These are phyloP conservation scores for Diatrype stigma DNA, from an alignment of 2,329 filamentous ascomycete genomes.

Conservation along the genomic window DNA sequence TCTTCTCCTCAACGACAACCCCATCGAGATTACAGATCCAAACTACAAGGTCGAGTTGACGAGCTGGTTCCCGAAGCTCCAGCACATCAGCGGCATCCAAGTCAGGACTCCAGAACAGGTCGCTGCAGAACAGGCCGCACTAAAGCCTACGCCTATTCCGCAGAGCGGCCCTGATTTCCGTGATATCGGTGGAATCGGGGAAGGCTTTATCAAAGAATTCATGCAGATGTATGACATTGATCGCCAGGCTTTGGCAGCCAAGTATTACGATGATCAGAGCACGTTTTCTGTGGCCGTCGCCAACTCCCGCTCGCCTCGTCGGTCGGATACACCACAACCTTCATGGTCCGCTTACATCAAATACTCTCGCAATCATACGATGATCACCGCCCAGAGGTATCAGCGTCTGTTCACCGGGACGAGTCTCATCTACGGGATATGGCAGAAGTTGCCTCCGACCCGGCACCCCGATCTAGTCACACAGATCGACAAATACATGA, in stretches of 20 bases:
- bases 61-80: constrained; percentile 78
- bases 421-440: constrained; percentile 62
- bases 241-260: constrained; percentile 55
- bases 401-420: constrained; percentile 63
- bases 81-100: constrained; percentile 69
- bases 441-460: constrained; percentile 67
- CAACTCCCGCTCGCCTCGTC: constrained; percentile 56
- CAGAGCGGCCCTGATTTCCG: constrained; percentile 64
- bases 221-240: constrained; percentile 71
- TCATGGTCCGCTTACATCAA: constrained; percentile 74
- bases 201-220: constrained; percentile 71
- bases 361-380: constrained; percentile 72
- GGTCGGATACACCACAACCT: constrained; percentile 35
- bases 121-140: constrained; percentile 46
- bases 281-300: constrained; percentile 73
- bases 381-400: constrained; percentile 59
- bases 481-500: constrained; percentile 69
- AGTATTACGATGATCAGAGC: constrained; percentile 72
- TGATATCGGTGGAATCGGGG: constrained; percentile 70
- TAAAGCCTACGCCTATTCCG: constrained; percentile 55
- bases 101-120: constrained; percentile 71
- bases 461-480: constrained; percentile 67
- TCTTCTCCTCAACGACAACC: constrained; percentile 73
- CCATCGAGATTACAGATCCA: constrained; percentile 58
- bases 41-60: constrained; percentile 65